These are phyloP conservation scores for Betula pendula DNA, from an alignment of 306 rosid genomes.

Conservation along the genomic window DNA sequence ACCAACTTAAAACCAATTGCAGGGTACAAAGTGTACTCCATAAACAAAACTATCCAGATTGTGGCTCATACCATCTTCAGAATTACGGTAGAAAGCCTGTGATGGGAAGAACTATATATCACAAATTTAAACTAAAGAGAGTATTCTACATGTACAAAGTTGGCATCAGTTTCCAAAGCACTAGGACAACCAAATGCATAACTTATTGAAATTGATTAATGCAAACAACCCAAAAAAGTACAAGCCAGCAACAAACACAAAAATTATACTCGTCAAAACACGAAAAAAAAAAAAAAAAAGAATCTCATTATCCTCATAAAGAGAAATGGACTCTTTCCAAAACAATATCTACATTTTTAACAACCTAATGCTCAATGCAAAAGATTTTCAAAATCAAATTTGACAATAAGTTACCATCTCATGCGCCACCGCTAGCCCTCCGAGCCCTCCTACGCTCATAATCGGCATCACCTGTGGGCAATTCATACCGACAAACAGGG, in stretches of 20 bases:
- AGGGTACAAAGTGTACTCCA: not conserved
- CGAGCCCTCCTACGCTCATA: constrained; percentile 63
- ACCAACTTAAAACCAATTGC: not conserved
- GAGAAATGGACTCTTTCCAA: constrained; percentile 14
- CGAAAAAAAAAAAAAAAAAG: too few relatives aligned
- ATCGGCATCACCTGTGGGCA: constrained; percentile 69
- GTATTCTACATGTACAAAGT: not conserved
- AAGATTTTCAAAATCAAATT: constrained; percentile 17
- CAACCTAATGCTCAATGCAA: constrained; percentile 38
- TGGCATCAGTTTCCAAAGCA: constrained; percentile 18
- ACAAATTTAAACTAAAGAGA: not conserved
- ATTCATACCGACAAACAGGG: constrained; percentile 83
- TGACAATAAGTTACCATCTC: constrained; percentile 22
- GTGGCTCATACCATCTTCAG: too few relatives aligned
- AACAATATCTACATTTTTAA: constrained; percentile 40
- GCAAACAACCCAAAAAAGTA: constrained; percentile 15
- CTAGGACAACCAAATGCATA: constrained; percentile 7
- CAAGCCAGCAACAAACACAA: constrained; percentile 25
- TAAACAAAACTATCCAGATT: not conserved
- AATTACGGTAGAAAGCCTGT: not conserved
- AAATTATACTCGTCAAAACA: constrained; percentile 24
- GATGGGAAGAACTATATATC: not conserved
- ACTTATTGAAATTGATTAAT: constrained; percentile 9
- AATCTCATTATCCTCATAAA: constrained; percentile 20
- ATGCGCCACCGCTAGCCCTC: constrained; percentile 30